These are phyloP conservation scores for Lasiodiplodia hormozganensis DNA, from an alignment of 2,329 filamentous ascomycete genomes.

Conservation along the genomic window DNA sequence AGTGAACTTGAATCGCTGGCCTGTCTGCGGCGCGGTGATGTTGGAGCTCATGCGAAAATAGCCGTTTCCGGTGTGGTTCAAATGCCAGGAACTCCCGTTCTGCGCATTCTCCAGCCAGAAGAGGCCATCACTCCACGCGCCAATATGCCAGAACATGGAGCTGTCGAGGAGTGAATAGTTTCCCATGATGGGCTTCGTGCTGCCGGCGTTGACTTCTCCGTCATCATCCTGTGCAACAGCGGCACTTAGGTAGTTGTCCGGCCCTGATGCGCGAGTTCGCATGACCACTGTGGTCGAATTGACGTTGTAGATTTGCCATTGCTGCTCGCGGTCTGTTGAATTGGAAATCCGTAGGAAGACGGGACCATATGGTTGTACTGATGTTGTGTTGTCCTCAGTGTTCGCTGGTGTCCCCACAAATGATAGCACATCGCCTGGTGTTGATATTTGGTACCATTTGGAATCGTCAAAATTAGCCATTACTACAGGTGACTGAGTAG, in stretches of 20 bases:
- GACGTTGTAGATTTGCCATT: constrained; percentile 29
- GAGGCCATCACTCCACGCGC: constrained; percentile 19
- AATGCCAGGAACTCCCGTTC: constrained; percentile 27
- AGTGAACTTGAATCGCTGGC: constrained; percentile 26
- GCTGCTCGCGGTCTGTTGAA: constrained; percentile 12
- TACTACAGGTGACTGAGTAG: neutral
- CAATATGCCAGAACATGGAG: constrained; percentile 27
- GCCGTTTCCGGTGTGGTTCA: constrained; percentile 10
- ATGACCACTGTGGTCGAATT: constrained; percentile 21
- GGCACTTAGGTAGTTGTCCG: constrained; percentile 25
- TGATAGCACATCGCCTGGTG: neutral
- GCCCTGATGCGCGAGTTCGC: constrained; percentile 24
- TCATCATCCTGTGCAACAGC: neutral
- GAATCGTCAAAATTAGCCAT: constrained; percentile 22
- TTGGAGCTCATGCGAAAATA: constrained; percentile 24
- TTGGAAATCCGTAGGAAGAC: constrained; percentile 23
- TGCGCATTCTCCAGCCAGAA: constrained; percentile 28
- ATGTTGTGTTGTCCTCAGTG: neutral
- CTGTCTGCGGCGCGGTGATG: constrained; percentile 19
- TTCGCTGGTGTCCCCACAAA: constrained; percentile 7
- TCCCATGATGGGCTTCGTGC: constrained; percentile 23
- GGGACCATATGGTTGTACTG: constrained; percentile 9
- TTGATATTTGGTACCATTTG: constrained; percentile 29
- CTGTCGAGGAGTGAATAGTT: constrained; percentile 10
- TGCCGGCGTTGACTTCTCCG: neutral